Percentiles rank a stretch among this genome's conserved stretches.
Conservation (phyloP, 345 rosid genomes). For the Eucalyptus polyanthemos region DNA sequence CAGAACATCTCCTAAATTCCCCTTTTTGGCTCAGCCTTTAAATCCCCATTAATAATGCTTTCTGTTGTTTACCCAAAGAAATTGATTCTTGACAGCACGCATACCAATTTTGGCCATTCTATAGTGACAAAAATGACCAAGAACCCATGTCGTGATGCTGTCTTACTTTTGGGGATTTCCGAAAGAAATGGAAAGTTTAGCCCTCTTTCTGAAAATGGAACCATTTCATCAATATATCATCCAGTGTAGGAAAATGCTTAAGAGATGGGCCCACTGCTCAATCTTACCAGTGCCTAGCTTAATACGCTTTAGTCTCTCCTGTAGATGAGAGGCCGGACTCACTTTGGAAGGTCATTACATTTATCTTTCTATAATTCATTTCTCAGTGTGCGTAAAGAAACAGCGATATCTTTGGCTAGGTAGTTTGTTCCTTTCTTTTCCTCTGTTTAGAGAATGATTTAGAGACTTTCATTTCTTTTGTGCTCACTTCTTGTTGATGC, state of each 20-base stretch:
- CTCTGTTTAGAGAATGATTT: background rate
- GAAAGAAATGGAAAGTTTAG: background rate
- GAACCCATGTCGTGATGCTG: background rate
- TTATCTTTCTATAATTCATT: background rate
- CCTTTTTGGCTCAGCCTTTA: background rate
- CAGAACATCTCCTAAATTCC: background rate
- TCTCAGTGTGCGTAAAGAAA: background rate
- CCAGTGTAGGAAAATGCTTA: background rate
- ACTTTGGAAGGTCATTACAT: background rate
- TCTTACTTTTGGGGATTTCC: background rate
- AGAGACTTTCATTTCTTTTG: background rate
- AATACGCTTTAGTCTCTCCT: background rate
- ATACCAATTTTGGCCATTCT: background rate
- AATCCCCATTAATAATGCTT: background rate
- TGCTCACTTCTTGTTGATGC: background rate
- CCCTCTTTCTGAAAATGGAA: background rate
- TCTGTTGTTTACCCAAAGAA: background rate
- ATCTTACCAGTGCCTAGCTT: background rate
- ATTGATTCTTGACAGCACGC: background rate
- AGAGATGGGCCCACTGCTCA: background rate
- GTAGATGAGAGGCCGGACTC: background rate
- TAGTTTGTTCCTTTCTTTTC: background rate
- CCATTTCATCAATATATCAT: background rate
- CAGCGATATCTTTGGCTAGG: constrained; percentile 1
- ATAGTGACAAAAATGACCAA: background rate